Evolutionary conservation across 2,329 filamentous ascomycete genomes (phyloP).

Genomic region (Ceratocystis cacaofunesta): DNA sequence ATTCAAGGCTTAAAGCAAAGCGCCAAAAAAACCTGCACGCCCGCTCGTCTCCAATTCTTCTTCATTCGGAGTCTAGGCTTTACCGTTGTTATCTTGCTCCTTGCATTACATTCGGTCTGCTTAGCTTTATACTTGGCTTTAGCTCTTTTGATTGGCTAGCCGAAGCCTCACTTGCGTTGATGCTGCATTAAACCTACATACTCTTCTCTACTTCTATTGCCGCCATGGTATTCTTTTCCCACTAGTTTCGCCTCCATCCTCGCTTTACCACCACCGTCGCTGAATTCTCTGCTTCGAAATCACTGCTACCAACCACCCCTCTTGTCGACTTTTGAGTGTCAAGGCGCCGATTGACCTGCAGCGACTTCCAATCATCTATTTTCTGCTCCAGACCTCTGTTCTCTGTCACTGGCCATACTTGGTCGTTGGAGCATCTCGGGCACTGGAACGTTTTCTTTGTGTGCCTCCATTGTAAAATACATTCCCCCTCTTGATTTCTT

Average conservation of each 20-base stretch:
- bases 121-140: background rate
- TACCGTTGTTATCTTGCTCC: background rate
- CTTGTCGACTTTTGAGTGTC: background rate
- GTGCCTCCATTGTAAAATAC: background rate
- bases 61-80: background rate
- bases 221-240: background rate
- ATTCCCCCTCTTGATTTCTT: background rate
- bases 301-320: background rate
- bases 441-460: background rate
- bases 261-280: background rate
- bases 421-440: background rate
- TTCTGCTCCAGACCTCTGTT: background rate
- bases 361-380: background rate
- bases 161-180: background rate
- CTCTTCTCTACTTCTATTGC: background rate
- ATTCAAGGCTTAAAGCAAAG: background rate
- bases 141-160: background rate
- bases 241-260: background rate
- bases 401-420: background rate
- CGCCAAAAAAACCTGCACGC: background rate
- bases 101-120: background rate
- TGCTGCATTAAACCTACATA: background rate
- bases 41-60: slow-evolving; percentile 4
- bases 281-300: background rate
- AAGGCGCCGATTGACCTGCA: slow-evolving; percentile 12